Conservation (phyloP, 2,329 filamentous ascomycete species). For the Phialophora macrospora region DNA sequence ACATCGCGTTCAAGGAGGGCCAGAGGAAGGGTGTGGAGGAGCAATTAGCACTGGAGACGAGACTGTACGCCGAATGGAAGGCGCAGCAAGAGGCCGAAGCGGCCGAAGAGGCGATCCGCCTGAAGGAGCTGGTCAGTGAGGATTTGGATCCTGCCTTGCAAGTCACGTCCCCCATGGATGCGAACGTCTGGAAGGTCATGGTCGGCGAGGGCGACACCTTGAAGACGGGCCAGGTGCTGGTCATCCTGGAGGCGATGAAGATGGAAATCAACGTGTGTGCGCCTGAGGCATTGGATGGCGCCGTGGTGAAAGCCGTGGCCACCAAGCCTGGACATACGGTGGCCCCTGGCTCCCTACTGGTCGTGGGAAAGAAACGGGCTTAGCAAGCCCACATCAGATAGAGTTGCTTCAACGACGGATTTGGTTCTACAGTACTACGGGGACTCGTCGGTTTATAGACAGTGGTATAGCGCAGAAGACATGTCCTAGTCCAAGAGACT, state of each 20-base stretch:
- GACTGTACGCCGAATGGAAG: slow-evolving; percentile 3
- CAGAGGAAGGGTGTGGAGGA: background rate
- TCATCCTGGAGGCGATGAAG: slow-evolving; percentile 61
- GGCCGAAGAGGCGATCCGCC: background rate
- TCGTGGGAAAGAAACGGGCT: background rate
- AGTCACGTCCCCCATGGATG: slow-evolving; percentile 51
- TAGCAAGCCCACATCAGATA: background rate
- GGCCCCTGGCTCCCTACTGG: background rate
- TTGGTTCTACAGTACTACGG: background rate
- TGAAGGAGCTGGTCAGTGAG: background rate
- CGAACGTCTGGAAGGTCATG: slow-evolving; percentile 60
- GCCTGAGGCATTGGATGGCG: background rate
- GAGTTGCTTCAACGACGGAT: background rate
- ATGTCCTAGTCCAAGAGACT: background rate
- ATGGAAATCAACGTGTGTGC: slow-evolving; percentile 56
- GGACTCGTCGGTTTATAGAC: background rate
- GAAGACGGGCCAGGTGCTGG: slow-evolving; percentile 42
- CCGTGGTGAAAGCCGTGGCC: background rate
- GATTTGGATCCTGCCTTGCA: background rate
- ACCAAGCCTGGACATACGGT: background rate
- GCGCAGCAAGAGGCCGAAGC: slow-evolving; percentile 47
- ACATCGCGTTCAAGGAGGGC: background rate
- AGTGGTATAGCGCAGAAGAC: background rate
- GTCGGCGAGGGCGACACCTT: slow-evolving; percentile 50
- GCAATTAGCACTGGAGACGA: background rate